A percentile compares a stretch with the other conserved stretches of the same genome.
Conservation (phyloP, 1,139 yeast species). For the Zhuliangozyma blackwelliae region DNA sequence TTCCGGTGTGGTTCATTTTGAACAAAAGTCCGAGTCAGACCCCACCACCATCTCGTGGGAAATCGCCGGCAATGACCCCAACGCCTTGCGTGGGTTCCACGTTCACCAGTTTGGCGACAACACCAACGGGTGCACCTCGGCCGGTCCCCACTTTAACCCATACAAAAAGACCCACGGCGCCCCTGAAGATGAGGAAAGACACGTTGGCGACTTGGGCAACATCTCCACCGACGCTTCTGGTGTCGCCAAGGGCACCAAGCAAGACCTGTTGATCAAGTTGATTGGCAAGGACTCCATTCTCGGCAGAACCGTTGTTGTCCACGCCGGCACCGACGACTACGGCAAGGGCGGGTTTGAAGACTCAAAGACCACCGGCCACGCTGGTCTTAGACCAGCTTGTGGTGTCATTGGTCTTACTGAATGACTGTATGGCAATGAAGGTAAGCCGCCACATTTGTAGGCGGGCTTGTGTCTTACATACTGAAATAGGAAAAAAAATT, state of each 20-base stretch:
- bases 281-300: constrained; percentile 80
- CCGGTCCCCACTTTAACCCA: constrained; percentile 99
- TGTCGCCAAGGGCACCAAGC: constrained; percentile 82
- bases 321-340: constrained; percentile 91
- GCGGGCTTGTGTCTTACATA: no score
- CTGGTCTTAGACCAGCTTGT: constrained; percentile 98
- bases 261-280: constrained; percentile 73
- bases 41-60: constrained; percentile 88
- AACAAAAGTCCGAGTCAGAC: constrained; percentile 71
- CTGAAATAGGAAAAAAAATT: no score
- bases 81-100: constrained; percentile 95
- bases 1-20: constrained; percentile 79
- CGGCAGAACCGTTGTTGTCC: constrained; percentile 96
- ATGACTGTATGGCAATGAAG: no score
- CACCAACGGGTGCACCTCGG: constrained; percentile 98
- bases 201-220: constrained; percentile 98
- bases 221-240: constrained; percentile 81
- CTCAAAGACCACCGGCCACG: constrained; percentile 95
- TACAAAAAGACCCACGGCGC: constrained; percentile 89
- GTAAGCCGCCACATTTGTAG: no score
- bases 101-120: constrained; percentile 97
- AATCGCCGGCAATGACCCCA: constrained; percentile 80
- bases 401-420: constrained; percentile 89
- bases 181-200: constrained; percentile 85
- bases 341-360: constrained; percentile 96